Evolutionary conservation across 192 early-diverging fungal genomes (phyloP), one percentile per base, ranked within the genome.

Genomic region (Coemansia furcata): DNA sequence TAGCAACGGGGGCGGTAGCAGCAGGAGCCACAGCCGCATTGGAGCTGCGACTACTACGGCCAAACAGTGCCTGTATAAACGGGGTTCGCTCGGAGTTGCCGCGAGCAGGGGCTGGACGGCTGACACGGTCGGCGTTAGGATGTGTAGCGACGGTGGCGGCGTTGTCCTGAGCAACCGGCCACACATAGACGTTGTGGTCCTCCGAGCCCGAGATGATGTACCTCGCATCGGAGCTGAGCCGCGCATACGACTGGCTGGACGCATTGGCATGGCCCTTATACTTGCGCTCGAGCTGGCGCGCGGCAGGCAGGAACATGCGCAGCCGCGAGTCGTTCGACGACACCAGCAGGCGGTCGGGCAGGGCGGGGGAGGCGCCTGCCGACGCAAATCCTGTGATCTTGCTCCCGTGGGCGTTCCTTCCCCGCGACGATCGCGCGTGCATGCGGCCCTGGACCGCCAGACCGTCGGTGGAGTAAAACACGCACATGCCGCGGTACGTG

Each of bases 121-220:
- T 72, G 17, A 79, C 80, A 40, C 68, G 83, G 63, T 73, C 69
- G 12, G 61, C 58, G 26, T 68, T 67, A 2, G 82, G 76, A 44
- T 80, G 71, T 1, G 76, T 83, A 65, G 77, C 71, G 3, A 75
- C 76, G 4, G 78, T 78, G 37, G 76, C 80, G 3, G 76, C 81
- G 43, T 81, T 84, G 74, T 84, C 76, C 73, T 85, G 77, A 12
- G 78, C 78, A 2, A 65, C 74, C 0, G 78, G 58, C 79, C 92
- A 95, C 36, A 97, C 75, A 69, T 91, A 93, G 4, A 94, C 82
- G 59, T 86, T 77, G 29, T 84, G 73, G 73, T 95, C 90, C 65
- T 97, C 95, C 14, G 89, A 92, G 5, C 92, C 92, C 60, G 87
- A 89, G 36, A 97, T 85, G 33, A 95, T 91, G 66, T 88, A 94